Conservation (phyloP, 306 rosid genomes). For the Comarum palustre region DNA sequence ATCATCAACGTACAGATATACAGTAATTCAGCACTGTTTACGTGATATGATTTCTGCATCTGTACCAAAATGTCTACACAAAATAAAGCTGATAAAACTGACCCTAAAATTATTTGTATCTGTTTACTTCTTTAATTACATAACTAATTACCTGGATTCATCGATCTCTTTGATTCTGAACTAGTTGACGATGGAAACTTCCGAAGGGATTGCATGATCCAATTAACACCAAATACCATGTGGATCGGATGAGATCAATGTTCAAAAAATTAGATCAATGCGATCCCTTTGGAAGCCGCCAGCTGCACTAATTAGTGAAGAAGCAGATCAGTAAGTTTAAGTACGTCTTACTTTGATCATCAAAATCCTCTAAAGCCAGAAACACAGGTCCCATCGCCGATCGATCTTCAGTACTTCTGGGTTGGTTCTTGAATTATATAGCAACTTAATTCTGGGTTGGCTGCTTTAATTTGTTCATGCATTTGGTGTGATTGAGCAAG, state of each 20-base stretch:
- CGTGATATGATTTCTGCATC: background rate
- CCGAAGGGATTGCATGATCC: conserved; percentile 83
- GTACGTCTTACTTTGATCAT: background rate
- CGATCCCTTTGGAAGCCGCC: conserved; percentile 93
- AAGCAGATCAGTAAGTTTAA: background rate
- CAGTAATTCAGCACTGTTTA: background rate
- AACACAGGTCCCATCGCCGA: background rate
- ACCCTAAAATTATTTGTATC: background rate
- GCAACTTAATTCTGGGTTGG: conserved; percentile 14
- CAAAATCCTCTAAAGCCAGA: background rate
- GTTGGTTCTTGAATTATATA: conserved; percentile 33
- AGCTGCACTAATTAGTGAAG: conserved; percentile 41
- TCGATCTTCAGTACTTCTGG: conserved; percentile 17
- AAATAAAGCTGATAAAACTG: background rate
- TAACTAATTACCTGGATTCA: conserved; percentile 7
- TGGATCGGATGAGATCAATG: background rate
- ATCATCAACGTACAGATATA: background rate
- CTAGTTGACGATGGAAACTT: conserved; percentile 45
- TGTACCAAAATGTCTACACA: background rate
- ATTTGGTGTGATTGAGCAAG: conserved; percentile 34
- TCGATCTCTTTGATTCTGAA: background rate
- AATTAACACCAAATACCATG: conserved; percentile 7
- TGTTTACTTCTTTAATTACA: background rate
- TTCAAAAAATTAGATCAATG: conserved; percentile 61
- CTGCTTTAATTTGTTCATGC: conserved; percentile 32